Conservation (phyloP, 805 yeast species). For the Brettanomyces sp. region DNA sequence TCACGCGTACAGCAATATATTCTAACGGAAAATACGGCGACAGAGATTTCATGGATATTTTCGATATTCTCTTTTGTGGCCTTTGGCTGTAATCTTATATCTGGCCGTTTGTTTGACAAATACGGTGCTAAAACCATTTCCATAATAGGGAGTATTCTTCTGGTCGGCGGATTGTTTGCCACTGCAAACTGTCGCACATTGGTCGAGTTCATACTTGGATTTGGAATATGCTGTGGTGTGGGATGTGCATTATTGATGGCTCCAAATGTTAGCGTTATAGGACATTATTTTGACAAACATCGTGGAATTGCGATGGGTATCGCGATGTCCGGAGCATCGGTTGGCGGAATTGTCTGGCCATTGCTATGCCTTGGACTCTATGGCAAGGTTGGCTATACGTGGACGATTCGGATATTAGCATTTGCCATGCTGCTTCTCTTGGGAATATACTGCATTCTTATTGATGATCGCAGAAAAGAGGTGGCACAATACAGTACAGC, state of each 20-base stretch:
- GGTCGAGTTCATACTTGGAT: constrained; percentile 44
- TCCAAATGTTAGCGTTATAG: constrained; percentile 38
- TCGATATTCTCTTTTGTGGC: constrained; percentile 39
- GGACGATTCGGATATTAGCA: constrained; percentile 52
- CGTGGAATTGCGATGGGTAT: constrained; percentile 55
- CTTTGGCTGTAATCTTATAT: constrained; percentile 31
- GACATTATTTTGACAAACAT: constrained; percentile 52
- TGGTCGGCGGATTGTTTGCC: constrained; percentile 32
- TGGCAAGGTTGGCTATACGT: constrained; percentile 40
- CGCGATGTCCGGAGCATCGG: constrained; percentile 50
- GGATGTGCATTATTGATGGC: constrained; percentile 39
- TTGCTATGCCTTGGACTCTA: constrained; percentile 43
- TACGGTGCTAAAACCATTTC: constrained; percentile 33
- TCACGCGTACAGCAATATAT: constrained; percentile 50
- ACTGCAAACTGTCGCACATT: constrained; percentile 34
- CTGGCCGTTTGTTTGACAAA: constrained; percentile 38
- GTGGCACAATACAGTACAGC: not conserved
- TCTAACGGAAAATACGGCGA: constrained; percentile 30
- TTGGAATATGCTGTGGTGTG: constrained; percentile 35
- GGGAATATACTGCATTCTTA: constrained; percentile 22
- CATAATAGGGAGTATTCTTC: constrained; percentile 27
- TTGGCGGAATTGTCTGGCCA: constrained; percentile 51
- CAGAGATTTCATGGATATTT: constrained; percentile 63
- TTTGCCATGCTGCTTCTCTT: constrained; percentile 31
- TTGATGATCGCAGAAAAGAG: constrained; percentile 21